Evolutionary conservation across 257 asterid genomes (phyloP), one percentile per base, ranked within the genome.

Genomic region (Jacaranda mimosifolia): DNA sequence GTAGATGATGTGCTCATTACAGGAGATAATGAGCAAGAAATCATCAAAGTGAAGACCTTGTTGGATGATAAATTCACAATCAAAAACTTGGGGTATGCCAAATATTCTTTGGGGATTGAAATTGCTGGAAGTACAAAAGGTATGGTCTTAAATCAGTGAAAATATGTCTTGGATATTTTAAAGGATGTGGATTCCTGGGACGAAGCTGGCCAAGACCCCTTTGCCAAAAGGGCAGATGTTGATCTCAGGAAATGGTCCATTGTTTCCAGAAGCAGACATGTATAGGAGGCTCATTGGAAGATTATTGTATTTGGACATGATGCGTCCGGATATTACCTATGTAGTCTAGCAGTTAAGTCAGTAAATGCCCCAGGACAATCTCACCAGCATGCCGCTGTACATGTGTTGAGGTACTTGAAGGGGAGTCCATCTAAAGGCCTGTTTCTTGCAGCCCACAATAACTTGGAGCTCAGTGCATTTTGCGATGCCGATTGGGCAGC

Each of bases 401-500:
- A 69, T 49, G 42, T 71, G 5, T 0, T 49, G 1, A 0, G 51
- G n/a, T 71, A 71, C 13, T 26, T 71, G 8, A 26, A 71, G 17
- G 65, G 51, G 1, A 6, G 6, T 12, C 48, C 49, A 0, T n/a
- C 64, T 14, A 5, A 7, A 3, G 76, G 76, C 6, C 13, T 35
- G 1, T 71, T 53, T 4, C 53, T 1, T 71, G 18, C 49, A 3
- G 12, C 42, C 7, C 3, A 15, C 3, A 3, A 7, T 4, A 5
- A 7, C 11, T 49, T 32, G 3, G 18, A 4, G 8, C 63, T 42
- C 49, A 9, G 17, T 6, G 60, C 75, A 2, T 70, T 49, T 21
- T 48, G 63, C 12, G 42, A 70, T 49, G 42, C 75, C 0, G 75
- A 70, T 15, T 49, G 75, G 75, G 75, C 56, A 0, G 38, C 58